Percentiles rank a stretch among this genome's conserved stretches.
These are phyloP conservation scores for Tribonema minus DNA, from an alignment of 108 stramenopile genomes.

Conservation along the genomic window DNA sequence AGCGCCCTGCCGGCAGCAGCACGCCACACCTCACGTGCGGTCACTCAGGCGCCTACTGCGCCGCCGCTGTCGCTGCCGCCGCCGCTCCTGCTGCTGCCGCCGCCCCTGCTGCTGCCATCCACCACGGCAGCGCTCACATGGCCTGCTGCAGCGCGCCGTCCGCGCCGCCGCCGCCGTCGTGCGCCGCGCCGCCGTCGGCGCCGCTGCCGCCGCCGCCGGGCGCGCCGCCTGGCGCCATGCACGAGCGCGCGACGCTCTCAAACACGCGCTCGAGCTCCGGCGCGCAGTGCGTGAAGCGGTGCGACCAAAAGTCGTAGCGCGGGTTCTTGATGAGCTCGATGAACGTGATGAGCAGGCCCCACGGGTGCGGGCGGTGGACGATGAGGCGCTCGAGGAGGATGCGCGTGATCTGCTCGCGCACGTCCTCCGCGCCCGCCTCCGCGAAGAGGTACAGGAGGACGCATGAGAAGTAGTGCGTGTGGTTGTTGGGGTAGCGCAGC, in stretches of 20 bases:
- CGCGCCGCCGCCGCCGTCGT: neutral
- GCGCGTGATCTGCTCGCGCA: conserved; percentile 96
- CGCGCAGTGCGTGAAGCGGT: conserved; percentile 94
- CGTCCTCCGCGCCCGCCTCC: conserved; percentile 79
- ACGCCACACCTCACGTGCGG: too few relatives aligned
- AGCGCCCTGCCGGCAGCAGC: too few relatives aligned
- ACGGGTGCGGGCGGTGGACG: conserved; percentile 96
- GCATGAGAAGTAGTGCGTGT: conserved; percentile 97
- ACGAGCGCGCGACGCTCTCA: conserved; percentile 83
- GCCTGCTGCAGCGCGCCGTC: neutral
- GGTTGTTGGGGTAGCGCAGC: conserved; percentile 97
- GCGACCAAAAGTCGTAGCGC: conserved; percentile 94
- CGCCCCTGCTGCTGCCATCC: neutral
- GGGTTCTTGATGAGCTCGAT: conserved; percentile 99
- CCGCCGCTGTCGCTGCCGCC: neutral
- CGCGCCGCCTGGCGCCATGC: conserved; percentile 62
- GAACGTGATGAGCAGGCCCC: conserved; percentile 92
- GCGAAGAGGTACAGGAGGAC: conserved; percentile 94
- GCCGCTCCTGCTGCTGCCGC: neutral
- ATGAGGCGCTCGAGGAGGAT: conserved; percentile 96
- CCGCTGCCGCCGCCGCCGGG: conserved; percentile 5
- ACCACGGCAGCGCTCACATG: neutral
- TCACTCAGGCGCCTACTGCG: too few relatives aligned
- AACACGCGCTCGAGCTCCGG: conserved; percentile 98
- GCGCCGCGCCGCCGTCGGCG: neutral